Base-by-base conservation (phyloP, 176 grass and related monocot genomes). In the Rhipidocladum racemiflorum region DNA sequence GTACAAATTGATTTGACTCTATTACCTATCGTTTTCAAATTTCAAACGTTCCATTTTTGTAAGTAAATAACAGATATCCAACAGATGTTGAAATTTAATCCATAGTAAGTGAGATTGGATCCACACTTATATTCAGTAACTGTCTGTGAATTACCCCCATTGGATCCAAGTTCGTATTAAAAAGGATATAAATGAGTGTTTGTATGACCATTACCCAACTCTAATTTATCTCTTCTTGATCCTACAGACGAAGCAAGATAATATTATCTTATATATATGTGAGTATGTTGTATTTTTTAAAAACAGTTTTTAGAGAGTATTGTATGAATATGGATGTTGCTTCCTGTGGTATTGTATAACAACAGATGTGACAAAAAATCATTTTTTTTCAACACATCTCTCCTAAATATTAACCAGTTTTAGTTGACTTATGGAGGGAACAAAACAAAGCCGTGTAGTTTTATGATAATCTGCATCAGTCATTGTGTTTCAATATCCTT, bases 261-360 rank as follows among this genome's bases (percentile, higher is more conserved):
- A 53, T 23, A 55, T 68, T 36, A 40, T 68, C 21, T 27, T 68
- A 80, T 80, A 39, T 68, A 80, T 80, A 14, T 68, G 24, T 80
- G 77, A 80, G 46, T 51, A 55, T 20, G 32, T 38, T 79, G 13
- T 40, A 40, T 68, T 68, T 27, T 27, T 68, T 40, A 0, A 39
- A 39, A 53, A 57, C 4, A 30, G 16, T 29, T 30, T 40, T 56
- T 70, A 30, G 66, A 59, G 3, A 30, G 6, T 70, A 20, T 59
- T 24, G 25, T 69, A 53, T 39, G 51, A 79, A 21, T 51, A 39
- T 53, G 50, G 28, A 24, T 78, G 17, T 38, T 67, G 4, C 34
- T 40, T 49, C 30, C 65, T 68, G 63, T 54, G n/a, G 65, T 36
- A 53, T 67, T 79, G 14, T 79, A 67, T 30, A 79, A 54, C 35